These are phyloP conservation scores for Tilletia horrida DNA, from an alignment of 1,284 basidiomycete species.

Conservation along the genomic window DNA sequence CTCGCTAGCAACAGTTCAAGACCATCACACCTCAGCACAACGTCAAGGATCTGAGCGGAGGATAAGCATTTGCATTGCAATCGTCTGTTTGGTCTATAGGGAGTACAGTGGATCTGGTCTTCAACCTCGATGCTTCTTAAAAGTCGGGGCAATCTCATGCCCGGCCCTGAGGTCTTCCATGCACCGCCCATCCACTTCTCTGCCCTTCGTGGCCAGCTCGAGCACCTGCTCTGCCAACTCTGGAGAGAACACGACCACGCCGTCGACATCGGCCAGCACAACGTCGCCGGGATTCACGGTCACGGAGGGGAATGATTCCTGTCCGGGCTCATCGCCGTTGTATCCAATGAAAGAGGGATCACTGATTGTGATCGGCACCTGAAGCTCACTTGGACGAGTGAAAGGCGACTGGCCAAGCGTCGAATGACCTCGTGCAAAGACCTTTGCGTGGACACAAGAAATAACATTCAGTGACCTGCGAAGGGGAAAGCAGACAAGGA, in stretches of 20 bases:
- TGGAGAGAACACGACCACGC: constrained; percentile 77
- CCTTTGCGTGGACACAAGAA: background rate
- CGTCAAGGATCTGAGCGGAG: no score
- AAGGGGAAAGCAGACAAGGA: background rate
- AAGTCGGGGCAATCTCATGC: constrained; percentile 70
- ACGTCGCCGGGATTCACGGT: constrained; percentile 74
- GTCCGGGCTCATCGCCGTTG: constrained; percentile 17
- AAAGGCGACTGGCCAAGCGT: constrained; percentile 84
- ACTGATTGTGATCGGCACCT: constrained; percentile 68
- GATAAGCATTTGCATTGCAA: background rate
- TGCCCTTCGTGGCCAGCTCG: constrained; percentile 64
- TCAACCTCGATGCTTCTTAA: constrained; percentile 60
- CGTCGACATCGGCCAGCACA: constrained; percentile 81
- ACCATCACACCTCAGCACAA: no score
- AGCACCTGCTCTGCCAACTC: constrained; percentile 64
- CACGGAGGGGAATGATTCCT: constrained; percentile 57
- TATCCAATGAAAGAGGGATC: constrained; percentile 33
- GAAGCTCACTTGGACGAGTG: constrained; percentile 74
- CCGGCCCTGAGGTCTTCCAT: constrained; percentile 74
- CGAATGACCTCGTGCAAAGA: constrained; percentile 70
- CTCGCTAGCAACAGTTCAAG: no score
- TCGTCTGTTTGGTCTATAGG: background rate
- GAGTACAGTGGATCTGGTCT: background rate
- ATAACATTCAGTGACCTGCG: background rate
- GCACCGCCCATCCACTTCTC: constrained; percentile 70